Percentiles rank a stretch among this genome's conserved stretches.
These are phyloP conservation scores for Bipolaris cookei DNA, from an alignment of 2,329 filamentous ascomycete genomes.

Conservation along the genomic window DNA sequence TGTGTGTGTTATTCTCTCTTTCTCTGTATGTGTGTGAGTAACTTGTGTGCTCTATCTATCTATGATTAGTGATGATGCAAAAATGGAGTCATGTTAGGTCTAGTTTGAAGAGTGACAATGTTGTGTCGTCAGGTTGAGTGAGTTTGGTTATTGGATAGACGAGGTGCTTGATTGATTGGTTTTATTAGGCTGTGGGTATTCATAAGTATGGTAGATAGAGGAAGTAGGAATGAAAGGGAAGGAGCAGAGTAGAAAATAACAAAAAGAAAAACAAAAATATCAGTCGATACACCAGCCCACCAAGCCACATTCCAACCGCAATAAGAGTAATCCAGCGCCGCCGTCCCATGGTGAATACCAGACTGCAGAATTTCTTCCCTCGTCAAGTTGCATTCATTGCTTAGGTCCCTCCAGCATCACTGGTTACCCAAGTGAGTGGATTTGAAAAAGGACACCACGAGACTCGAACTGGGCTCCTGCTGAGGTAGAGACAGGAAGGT, in stretches of 20 bases:
- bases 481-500: slow-evolving; percentile 39
- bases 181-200: no score
- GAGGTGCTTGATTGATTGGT: no score
- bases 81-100: neutral
- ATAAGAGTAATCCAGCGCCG: slow-evolving; percentile 51
- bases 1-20: neutral
- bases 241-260: neutral
- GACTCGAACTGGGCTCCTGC: slow-evolving; percentile 53
- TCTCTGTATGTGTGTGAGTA: no score
- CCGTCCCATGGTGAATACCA: slow-evolving; percentile 51
- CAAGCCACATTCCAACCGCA: slow-evolving; percentile 44
- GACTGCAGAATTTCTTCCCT: slow-evolving; percentile 54
- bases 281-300: slow-evolving; percentile 48
- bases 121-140: no score
- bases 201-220: no score
- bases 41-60: no score
- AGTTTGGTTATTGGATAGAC: no score
- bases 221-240: no score
- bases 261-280: slow-evolving; percentile 39
- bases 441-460: slow-evolving; percentile 44
- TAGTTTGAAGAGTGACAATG: neutral
- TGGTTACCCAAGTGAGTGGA: slow-evolving; percentile 50
- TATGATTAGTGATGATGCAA: no score
- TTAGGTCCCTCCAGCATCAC: slow-evolving; percentile 52
- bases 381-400: slow-evolving; percentile 51